Base-by-base conservation (phyloP, 768 basidiomycete genomes). In the Candolleomyces eurysporus region DNA sequence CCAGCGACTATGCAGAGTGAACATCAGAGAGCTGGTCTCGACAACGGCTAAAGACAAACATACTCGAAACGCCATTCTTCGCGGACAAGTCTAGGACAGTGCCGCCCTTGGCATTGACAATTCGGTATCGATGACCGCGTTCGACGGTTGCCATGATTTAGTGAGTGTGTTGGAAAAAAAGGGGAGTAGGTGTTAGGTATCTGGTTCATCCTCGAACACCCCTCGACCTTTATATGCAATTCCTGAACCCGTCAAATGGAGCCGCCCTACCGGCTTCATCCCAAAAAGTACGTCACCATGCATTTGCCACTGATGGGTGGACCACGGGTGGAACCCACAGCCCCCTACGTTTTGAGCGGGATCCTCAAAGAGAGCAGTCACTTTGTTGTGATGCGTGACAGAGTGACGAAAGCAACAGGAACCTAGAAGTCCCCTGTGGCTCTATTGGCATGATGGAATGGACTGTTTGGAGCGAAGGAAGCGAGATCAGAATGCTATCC, bases 81-180 rank as follows among this genome's bases (percentile, higher is more conserved):
- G 79, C 84, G 17, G 85, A 87, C 59, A 87, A 76, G 66, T 88
- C 86, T 26, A 86, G 63, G 42, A 77, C 82, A 5, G 80, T 87
- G 4, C 78, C 78, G 8, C 78, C 72, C 71, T 84, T 80, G 65
- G 70, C 77, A 71, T 88, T 88, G 48, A 68, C 73, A 65, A 88
- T 76, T 43, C 65, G 75, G 73, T 84, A 87, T 0, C 66, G 74
- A 16, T 42, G 57, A 26, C 82, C 80, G 32, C 74, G 70, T 61
- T 74, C 69, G 51, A 78, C 69, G 5, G 2, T 16, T 31, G 52
- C 10, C 52, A 53, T 53, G 19, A 54, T 19, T 22, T 19, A 21
- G 5, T 5, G 40, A 46, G 45, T 17, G 42, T 43, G 16, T 9
- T 17, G 45, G 45, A 21, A 5, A 21, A 14, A 8, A 21, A 7